Percentiles rank a stretch among this genome's conserved stretches.
phyloP scores from a whole-genome alignment of 2,329 filamentous ascomycete genomes.

The Xylariaceae sp. region DNA sequence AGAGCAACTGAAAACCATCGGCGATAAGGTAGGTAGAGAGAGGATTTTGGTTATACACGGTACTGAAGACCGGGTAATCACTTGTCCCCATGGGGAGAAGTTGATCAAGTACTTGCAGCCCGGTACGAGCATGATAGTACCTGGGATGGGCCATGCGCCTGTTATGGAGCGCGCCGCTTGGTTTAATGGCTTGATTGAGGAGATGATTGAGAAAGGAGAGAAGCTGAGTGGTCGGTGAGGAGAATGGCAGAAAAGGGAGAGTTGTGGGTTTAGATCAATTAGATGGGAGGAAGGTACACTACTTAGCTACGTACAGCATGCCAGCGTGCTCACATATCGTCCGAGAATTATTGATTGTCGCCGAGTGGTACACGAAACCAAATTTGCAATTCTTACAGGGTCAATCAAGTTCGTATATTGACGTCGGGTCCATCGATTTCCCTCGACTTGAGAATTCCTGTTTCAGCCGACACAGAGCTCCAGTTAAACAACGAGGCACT shows the following conservation, averaged over 20 bases:
- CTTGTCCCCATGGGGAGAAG: slow-evolving; percentile 63
- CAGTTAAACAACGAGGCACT: no score
- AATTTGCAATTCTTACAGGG: no score
- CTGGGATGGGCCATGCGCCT: slow-evolving; percentile 72
- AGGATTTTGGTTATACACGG: slow-evolving; percentile 78
- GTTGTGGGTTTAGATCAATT: no score
- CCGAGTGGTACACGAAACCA: no score
- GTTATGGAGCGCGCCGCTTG: slow-evolving; percentile 67
- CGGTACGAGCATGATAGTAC: slow-evolving; percentile 52
- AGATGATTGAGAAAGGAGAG: slow-evolving; percentile 50
- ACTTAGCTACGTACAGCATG: no score
- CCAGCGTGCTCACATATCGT: no score
- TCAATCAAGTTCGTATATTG: no score
- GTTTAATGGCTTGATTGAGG: slow-evolving; percentile 62
- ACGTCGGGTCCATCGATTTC: no score
- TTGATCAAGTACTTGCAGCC: slow-evolving; percentile 64
- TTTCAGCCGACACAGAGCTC: no score
- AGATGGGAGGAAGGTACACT: no score
- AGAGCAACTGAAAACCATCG: slow-evolving; percentile 62
- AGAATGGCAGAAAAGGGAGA: neutral
- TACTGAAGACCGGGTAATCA: slow-evolving; percentile 73
- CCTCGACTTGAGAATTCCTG: no score
- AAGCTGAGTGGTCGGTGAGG: slow-evolving; percentile 35
- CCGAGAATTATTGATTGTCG: no score
- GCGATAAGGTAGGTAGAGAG: slow-evolving; percentile 64